These are phyloP conservation scores for Cystofilobasidium macerans DNA, from an alignment of 768 basidiomycete genomes.

Conservation along the genomic window DNA sequence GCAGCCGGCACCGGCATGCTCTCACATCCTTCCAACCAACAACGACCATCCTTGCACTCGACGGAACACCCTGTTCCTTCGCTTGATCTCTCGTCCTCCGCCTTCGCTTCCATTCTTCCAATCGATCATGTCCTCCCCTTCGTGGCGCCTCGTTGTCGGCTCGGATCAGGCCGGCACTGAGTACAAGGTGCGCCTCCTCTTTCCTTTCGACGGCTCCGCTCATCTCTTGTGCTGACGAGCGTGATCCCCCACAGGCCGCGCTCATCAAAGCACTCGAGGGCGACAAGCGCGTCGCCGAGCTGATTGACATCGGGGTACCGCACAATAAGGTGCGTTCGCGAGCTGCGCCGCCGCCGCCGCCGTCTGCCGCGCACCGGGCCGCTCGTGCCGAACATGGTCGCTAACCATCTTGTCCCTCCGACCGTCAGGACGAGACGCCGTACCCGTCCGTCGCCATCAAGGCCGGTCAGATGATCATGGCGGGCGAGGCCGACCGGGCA, in stretches of 20 bases:
- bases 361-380: background rate
- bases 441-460: slow-evolving; percentile 36
- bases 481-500: slow-evolving; percentile 35
- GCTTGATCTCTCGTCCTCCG: background rate
- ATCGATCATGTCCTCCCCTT: background rate
- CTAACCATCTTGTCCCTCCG: slow-evolving; percentile 20
- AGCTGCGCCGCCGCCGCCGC: background rate
- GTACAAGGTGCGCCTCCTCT: slow-evolving; percentile 32
- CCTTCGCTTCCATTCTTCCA: background rate
- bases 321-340: background rate
- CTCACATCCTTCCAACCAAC: too few relatives aligned
- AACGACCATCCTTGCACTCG: too few relatives aligned
- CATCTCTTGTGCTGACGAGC: background rate
- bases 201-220: background rate
- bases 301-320: slow-evolving; percentile 21
- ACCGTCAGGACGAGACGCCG: slow-evolving; percentile 31
- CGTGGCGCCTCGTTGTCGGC: slow-evolving; percentile 31
- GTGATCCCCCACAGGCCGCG: background rate
- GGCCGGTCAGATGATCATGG: slow-evolving; percentile 33
- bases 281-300: background rate
- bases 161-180: slow-evolving; percentile 35
- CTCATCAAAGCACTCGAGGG: slow-evolving; percentile 30
- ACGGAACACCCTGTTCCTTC: too few relatives aligned
- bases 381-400: too few relatives aligned
- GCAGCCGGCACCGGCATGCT: too few relatives aligned